Conservation (phyloP, 257 asterid genomes). For the Cynanchum wilfordii region DNA sequence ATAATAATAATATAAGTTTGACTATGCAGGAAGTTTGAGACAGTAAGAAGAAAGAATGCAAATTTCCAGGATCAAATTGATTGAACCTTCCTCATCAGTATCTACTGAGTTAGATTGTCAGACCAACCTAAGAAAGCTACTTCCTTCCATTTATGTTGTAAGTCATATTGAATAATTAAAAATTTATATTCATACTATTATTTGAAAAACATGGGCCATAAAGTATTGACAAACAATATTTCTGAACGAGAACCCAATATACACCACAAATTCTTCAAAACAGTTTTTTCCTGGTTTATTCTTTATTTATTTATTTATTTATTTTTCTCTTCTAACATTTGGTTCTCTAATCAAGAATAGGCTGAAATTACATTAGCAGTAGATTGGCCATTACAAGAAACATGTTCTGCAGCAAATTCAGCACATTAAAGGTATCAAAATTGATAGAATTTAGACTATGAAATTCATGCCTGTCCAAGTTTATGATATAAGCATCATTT, state of each 20-base stretch:
- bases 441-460: not conserved
- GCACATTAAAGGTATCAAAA: not conserved
- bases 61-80: not conserved
- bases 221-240: not conserved
- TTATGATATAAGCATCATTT: not conserved
- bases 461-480: not conserved
- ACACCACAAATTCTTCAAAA: not conserved
- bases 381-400: not conserved
- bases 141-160: conserved; percentile 2
- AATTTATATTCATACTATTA: not conserved
- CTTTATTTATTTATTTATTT: no score
- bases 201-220: not conserved
- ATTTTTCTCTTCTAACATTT: no score
- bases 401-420: not conserved
- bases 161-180: not conserved
- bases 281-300: not conserved
- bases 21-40: no score
- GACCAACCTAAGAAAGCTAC: not conserved
- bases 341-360: not conserved
- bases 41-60: not conserved
- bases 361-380: not conserved
- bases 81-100: not conserved
- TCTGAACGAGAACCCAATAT: not conserved
- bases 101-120: not conserved
- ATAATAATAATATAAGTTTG: no score